Conservation (phyloP, 768 basidiomycete species). For the Multifurca ochricompacta region DNA sequence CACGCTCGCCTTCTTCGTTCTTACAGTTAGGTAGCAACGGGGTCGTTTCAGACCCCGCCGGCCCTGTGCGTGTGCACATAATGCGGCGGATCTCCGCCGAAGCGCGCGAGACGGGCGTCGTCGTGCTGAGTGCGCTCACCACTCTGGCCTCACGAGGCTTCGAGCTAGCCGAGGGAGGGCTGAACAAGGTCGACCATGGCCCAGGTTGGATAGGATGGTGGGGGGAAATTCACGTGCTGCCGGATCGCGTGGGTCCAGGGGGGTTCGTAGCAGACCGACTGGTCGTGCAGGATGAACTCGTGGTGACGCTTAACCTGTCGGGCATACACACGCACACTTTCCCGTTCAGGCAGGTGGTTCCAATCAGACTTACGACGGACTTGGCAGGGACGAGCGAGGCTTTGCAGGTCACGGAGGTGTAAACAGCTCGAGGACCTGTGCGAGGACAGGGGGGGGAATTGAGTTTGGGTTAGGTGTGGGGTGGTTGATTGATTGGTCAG, state of each 20-base stretch:
- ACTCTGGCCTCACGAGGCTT: not conserved
- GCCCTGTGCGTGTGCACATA: constrained; percentile 6
- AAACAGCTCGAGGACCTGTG: not conserved
- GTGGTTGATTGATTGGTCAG: too few relatives aligned
- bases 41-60: not conserved
- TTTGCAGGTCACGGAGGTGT: not conserved
- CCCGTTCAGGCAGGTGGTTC: constrained; percentile 16
- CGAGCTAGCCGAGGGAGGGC: not conserved
- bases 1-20: constrained; percentile 3
- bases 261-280: constrained; percentile 10
- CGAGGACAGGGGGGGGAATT: too few relatives aligned
- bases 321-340: constrained; percentile 3
- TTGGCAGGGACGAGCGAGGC: not conserved
- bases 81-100: constrained; percentile 8
- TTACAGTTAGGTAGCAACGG: not conserved
- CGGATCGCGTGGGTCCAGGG: not conserved
- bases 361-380: constrained; percentile 13
- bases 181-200: constrained; percentile 1
- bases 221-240: constrained; percentile 11
- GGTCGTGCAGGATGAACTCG: constrained; percentile 11
- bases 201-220: constrained; percentile 10
- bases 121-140: constrained; percentile 3
- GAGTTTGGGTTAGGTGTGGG: too few relatives aligned
- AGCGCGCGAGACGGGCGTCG: constrained; percentile 10
- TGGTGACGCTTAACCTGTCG: constrained; percentile 6